Percentiles rank a stretch among this genome's conserved stretches.
phyloP scores from a whole-genome alignment of 495 filamentous ascomycete genomes.

The Pyrenula aspistea region DNA sequence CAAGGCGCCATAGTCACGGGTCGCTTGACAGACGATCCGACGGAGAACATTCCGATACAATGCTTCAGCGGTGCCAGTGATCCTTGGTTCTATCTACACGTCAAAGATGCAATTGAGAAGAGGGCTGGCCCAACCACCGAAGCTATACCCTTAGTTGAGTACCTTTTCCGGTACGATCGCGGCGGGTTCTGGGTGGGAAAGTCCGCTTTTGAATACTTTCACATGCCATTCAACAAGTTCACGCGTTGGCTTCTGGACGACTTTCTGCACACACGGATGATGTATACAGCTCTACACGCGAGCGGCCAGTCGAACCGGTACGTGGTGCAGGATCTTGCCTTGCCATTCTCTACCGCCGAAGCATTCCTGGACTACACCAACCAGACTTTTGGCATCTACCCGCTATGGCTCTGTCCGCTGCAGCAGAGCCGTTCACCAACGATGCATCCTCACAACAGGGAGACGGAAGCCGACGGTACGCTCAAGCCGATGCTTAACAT shows the following conservation, averaged over 20 bases:
- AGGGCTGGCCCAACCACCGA: conserved; percentile 19
- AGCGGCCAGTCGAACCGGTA: conserved; percentile 32
- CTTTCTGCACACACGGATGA: conserved; percentile 41
- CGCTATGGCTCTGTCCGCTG: conserved; percentile 48
- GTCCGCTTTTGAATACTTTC: conserved; percentile 41
- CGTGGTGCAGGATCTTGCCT: conserved; percentile 45
- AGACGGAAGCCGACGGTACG: conserved; percentile 5
- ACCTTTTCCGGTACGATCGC: conserved; percentile 53
- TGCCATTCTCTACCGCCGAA: conserved; percentile 31
- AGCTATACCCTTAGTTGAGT: conserved; percentile 41
- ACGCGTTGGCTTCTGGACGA: conserved; percentile 40
- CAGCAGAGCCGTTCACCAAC: conserved; percentile 18
- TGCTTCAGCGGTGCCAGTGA: conserved; percentile 36
- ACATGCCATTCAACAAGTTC: conserved; percentile 38
- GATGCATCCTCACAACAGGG: conserved; percentile 21
- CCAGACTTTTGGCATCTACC: conserved; percentile 34
- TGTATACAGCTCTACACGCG: conserved; percentile 44
- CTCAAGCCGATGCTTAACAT: conserved; percentile 36
- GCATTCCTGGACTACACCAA: conserved; percentile 36
- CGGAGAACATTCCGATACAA: conserved; percentile 8
- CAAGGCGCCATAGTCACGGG: conserved; percentile 38
- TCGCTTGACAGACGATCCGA: conserved; percentile 21
- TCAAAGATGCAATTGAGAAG: conserved; percentile 7
- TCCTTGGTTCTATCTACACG: conserved; percentile 51
- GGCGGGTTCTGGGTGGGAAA: conserved; percentile 46